phyloP scores from a whole-genome alignment of 164 flowering plant genomes.

The Magnolia changhungtana region DNA sequence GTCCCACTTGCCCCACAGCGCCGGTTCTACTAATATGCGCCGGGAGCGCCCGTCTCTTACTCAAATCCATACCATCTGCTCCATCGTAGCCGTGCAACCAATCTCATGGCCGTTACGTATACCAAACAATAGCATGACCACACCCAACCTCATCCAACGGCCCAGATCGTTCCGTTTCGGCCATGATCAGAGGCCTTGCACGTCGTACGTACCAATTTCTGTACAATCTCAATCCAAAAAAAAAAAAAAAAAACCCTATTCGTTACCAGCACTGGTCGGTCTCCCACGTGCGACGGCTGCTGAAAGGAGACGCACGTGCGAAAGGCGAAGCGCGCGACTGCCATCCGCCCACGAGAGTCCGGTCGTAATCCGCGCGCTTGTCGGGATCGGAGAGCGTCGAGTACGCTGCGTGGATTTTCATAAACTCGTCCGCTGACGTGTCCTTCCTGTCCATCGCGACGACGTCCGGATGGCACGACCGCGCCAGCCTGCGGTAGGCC shows the following conservation, averaged over 20 bases:
- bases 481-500: conserved; percentile 60
- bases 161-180: background rate
- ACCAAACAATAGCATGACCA: background rate
- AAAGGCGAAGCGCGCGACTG: background rate
- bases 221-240: background rate
- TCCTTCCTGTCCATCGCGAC: conserved; percentile 17
- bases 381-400: conserved; percentile 36
- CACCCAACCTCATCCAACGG: background rate
- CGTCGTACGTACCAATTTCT: background rate
- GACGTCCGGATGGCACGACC: conserved; percentile 68
- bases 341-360: background rate
- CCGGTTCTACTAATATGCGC: no score
- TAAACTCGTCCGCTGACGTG: conserved; percentile 33
- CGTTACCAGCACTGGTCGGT: conserved; percentile 50
- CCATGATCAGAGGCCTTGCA: background rate
- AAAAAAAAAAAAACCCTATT: background rate
- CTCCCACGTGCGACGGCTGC: conserved; percentile 35
- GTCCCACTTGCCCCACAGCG: no score
- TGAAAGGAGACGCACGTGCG: conserved; percentile 3
- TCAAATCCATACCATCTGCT: no score
- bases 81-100: background rate
- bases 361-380: conserved; percentile 39
- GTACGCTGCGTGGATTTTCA: conserved; percentile 34
- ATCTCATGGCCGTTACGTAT: background rate
- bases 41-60: no score